phyloP scores from a whole-genome alignment of 371 early-diverging fungal genomes.

The Circinella minor region DNA sequence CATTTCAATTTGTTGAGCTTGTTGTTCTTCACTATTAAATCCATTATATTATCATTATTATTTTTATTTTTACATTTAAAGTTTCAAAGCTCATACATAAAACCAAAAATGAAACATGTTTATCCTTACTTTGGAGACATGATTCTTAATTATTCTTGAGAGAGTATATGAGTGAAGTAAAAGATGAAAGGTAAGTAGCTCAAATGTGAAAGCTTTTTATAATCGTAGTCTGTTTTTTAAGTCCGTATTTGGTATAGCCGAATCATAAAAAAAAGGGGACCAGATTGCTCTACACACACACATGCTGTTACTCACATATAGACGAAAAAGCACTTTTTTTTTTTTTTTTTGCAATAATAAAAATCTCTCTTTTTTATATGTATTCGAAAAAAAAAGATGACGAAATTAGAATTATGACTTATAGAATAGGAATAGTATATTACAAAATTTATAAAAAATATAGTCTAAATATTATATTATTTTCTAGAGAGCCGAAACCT shows the following conservation, averaged over 20 bases:
- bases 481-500: conserved; percentile 1
- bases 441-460: too few relatives aligned
- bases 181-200: too few relatives aligned
- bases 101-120: too few relatives aligned
- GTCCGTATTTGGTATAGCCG: conserved; percentile 4
- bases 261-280: not conserved
- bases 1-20: not conserved
- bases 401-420: not conserved
- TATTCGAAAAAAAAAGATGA: not conserved
- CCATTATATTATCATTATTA: not conserved
- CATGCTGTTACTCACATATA: too few relatives aligned
- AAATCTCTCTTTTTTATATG: too few relatives aligned
- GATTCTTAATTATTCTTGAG: not conserved
- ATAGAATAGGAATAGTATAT: too few relatives aligned
- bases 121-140: conserved; percentile 12
- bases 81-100: too few relatives aligned
- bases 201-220: not conserved
- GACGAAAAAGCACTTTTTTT: too few relatives aligned
- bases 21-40: conserved; percentile 12
- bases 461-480: not conserved
- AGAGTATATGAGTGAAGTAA: too few relatives aligned
- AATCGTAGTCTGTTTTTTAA: not conserved
- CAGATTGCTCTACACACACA: too few relatives aligned
- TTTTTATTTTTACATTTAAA: too few relatives aligned
- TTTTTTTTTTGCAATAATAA: too few relatives aligned